These are phyloP conservation scores for Globisporangium emineosum DNA, from an alignment of 352 stramenopile species.

Conservation along the genomic window DNA sequence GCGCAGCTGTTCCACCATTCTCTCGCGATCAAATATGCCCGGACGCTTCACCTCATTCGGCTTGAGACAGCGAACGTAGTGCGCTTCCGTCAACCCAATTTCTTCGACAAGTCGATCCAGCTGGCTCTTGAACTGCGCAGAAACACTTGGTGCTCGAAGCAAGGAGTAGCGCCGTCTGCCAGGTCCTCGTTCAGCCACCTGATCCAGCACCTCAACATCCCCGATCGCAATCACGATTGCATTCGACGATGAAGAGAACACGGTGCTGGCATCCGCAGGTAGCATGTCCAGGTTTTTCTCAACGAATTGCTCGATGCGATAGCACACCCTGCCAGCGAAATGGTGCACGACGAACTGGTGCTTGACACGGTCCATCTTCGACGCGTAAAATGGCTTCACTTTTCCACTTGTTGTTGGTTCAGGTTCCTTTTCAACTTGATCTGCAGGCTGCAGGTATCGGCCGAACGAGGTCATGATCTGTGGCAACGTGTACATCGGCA, in stretches of 20 bases:
- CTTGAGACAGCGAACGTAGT: constrained; percentile 99
- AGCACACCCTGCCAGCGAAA: constrained; percentile 77
- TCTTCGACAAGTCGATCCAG: constrained; percentile 92
- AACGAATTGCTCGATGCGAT: constrained; percentile 77
- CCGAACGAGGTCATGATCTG: constrained; percentile 66
- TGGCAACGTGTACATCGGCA: constrained; percentile 47
- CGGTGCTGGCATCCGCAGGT: constrained; percentile 50
- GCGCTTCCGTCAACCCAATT: constrained; percentile 94
- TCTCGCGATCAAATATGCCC: constrained; percentile 60
- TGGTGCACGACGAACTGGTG: constrained; percentile 81
- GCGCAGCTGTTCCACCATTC: constrained; percentile 96
- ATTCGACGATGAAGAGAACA: constrained; percentile 61
- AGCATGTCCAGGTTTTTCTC: constrained; percentile 87
- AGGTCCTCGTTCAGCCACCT: constrained; percentile 18
- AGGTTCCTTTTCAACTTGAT: constrained; percentile 40
- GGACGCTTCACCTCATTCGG: constrained; percentile 93
- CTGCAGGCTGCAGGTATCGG: constrained; percentile 46
- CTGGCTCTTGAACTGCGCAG: constrained; percentile 92
- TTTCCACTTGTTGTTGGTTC: constrained; percentile 19
- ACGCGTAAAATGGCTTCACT: constrained; percentile 64
- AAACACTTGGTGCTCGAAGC: constrained; percentile 73
- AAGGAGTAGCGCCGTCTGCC: constrained; percentile 43
- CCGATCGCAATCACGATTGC: constrained; percentile 60
- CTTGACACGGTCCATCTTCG: constrained; percentile 82
- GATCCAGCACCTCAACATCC: constrained; percentile 46